Conservation (phyloP, 352 stramenopile genomes). For the Pythium rhizo-oryzae region DNA sequence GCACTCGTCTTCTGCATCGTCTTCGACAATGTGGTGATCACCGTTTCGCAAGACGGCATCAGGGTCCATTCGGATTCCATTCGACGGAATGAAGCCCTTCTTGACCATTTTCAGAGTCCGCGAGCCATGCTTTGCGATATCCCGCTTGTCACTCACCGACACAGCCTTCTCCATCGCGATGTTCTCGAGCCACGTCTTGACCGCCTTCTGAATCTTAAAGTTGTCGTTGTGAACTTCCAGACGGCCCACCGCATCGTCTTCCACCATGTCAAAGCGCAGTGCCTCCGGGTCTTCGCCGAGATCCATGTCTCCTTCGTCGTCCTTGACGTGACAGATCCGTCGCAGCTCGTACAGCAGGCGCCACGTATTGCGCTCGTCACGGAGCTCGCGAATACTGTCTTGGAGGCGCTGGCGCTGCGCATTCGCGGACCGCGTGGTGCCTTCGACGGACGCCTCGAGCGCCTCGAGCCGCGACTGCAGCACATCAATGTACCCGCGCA, state of each 20-base stretch:
- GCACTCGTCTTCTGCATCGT: conserved; percentile 82
- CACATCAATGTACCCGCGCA: conserved; percentile 79
- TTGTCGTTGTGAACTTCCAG: conserved; percentile 64
- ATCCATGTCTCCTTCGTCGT: conserved; percentile 42
- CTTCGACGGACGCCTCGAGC: conserved; percentile 40
- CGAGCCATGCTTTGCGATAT: conserved; percentile 40
- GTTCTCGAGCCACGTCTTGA: conserved; percentile 83
- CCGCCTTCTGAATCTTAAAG: conserved; percentile 70
- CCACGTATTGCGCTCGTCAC: conserved; percentile 87
- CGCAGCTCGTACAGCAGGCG: conserved; percentile 73
- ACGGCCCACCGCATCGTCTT: conserved; percentile 69
- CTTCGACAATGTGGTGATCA: conserved; percentile 60
- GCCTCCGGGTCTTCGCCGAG: conserved; percentile 35
- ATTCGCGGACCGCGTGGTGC: conserved; percentile 18
- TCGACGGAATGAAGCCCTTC: conserved; percentile 41
- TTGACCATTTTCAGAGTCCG: conserved; percentile 67
- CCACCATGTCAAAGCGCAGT: conserved; percentile 76
- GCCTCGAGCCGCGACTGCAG: conserved; percentile 67
- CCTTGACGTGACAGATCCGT: conserved; percentile 51
- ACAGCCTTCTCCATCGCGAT: conserved; percentile 74
- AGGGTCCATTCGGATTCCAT: conserved; percentile 61
- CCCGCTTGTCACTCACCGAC: conserved; percentile 58
- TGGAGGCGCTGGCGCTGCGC: conserved; percentile 43
- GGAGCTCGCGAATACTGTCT: conserved; percentile 60
- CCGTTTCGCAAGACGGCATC: conserved; percentile 69